Evolutionary conservation across 1,284 basidiomycete genomes (phyloP), one percentile per base, ranked within the genome.

Genomic region (Pseudozyma sp.): DNA sequence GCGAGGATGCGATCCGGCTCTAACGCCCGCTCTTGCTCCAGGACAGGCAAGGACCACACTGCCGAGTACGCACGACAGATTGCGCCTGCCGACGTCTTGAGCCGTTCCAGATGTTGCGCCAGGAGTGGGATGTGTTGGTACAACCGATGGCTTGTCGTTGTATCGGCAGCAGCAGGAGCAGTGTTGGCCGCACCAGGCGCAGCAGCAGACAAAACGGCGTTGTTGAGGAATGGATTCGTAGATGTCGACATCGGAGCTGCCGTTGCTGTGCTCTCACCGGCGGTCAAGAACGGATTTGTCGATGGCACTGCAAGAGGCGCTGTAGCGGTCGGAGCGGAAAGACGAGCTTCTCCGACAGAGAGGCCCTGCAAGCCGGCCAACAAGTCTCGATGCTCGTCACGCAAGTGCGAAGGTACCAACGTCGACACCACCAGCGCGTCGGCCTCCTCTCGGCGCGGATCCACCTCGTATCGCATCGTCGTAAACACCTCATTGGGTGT

Each of bases 401-500:
- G 50, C 45, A 70, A 19, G 9, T 16, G 38, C 14, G 57, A 34
- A 1, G 72, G 63, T 5, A 70, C 45, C 35, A 76, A 51, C 40
- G 53, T 68, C 50, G 64, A 54, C 19, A 64, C 40, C 36, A 71
- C 61, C 42, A 76, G 39, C 12, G 63, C 60, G 55, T 76, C 68
- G 2, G 47, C 53, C 0, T 48, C 57, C 3, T 40, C 42, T 11
- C 35, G 8, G 11, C 25, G 44, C 12, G 68, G 47, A 12, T 57
- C 51, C 3, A 21, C 38, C 34, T 68, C 56, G 52, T 71, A 76
- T 18, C 73, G 68, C 73, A 76, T 70, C 18, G 73, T 76, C 48
- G 73, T 76, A 25, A 76, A 76, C 25, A 76, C 73, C 55, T 76
- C 73, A 21, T 54, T 64, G 1, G 73, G 73, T 35, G 58, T 62